Evolutionary conservation across 2,329 filamentous ascomycete genomes (phyloP).

Genomic region (Leptographium wingfieldii): DNA sequence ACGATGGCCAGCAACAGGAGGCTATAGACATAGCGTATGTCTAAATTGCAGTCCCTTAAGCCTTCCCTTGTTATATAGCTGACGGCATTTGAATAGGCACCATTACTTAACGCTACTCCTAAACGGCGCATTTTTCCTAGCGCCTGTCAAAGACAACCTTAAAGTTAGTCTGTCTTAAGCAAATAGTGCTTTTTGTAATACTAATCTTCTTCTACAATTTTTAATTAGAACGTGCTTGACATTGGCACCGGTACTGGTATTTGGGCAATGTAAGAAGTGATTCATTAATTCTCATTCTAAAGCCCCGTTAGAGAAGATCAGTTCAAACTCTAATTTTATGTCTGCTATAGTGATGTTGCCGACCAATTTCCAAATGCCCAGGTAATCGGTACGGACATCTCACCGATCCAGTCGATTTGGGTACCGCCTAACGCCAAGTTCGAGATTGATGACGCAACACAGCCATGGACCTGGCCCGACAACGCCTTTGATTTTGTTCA

Average conservation of each 20-base stretch:
- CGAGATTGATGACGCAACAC: slow-evolving; percentile 48
- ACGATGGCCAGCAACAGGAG: background rate
- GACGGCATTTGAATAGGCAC: background rate
- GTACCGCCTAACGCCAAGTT: slow-evolving; percentile 42
- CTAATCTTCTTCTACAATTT: too few species aligned
- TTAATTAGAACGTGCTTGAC: background rate
- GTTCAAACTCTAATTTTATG: too few species aligned
- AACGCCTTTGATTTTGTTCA: slow-evolving; percentile 44
- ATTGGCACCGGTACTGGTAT: background rate
- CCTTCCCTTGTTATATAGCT: too few species aligned
- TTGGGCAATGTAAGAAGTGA: background rate
- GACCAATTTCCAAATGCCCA: slow-evolving; percentile 28
- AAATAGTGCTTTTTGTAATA: too few species aligned
- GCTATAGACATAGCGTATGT: background rate
- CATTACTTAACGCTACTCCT: background rate
- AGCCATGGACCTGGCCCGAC: slow-evolving; percentile 31
- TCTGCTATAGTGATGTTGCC: slow-evolving; percentile 33
- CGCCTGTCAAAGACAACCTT: background rate
- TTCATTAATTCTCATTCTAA: too few species aligned
- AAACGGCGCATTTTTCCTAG: background rate
- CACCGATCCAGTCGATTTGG: slow-evolving; percentile 43
- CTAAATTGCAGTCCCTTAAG: too few species aligned
- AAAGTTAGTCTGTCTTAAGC: background rate
- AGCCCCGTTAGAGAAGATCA: too few species aligned
- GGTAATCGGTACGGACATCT: slow-evolving; percentile 42